Conservation (phyloP, 176 grass and related monocot genomes). For the Avena eriantha region DNA sequence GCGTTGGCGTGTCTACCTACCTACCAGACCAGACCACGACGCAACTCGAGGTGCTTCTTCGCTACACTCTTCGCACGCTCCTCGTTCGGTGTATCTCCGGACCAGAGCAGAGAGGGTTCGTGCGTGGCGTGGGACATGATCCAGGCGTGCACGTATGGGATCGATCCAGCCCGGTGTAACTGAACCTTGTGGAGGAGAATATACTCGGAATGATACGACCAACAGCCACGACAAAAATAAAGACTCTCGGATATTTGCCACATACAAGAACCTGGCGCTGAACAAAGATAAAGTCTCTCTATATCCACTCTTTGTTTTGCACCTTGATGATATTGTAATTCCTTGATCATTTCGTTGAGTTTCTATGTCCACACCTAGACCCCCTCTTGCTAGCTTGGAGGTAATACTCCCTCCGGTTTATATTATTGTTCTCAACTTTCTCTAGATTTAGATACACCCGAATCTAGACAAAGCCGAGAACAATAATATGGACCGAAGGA, state of each 20-base stretch:
- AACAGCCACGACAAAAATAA: neutral
- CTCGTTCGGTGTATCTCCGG: neutral
- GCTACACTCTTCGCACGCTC: neutral
- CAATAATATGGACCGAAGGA: no score
- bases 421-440: no score
- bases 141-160: neutral
- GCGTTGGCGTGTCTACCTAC: neutral
- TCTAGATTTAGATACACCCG: no score
- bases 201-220: neutral
- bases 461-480: no score
- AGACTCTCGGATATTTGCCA: neutral
- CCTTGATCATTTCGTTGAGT: no score
- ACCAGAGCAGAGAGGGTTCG: neutral
- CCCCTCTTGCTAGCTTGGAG: no score
- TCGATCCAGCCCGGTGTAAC: neutral
- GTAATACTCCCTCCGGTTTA: no score
- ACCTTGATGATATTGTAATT: no score
- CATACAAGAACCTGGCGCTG: neutral
- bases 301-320: no score
- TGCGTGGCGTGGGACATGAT: neutral
- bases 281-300: neutral
- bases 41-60: neutral
- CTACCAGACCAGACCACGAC: neutral
- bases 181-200: neutral
- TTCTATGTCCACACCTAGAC: no score